Evolutionary conservation across 805 yeast species (phyloP), one percentile per base, ranked within the genome.

Genomic region (Scheffersomyces coipomensis): DNA sequence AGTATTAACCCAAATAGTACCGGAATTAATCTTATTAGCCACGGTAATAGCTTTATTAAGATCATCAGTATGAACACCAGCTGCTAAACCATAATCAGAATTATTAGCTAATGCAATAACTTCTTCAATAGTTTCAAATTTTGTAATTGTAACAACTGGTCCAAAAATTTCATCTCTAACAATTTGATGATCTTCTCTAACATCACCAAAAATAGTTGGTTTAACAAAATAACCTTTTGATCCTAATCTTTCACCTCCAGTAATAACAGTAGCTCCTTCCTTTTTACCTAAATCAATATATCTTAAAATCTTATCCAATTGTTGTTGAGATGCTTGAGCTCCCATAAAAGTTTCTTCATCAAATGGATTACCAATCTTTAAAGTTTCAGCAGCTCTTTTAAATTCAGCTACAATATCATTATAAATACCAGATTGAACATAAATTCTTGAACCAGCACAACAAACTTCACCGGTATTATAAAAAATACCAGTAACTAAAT

Each of bases 381-480:
- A 57, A 35, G 63, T 62, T 32, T 71, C 66, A 53, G 83, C 81
- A 44, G 79, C 83, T 17, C 55, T 56, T 60, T 79, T 79, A 59
- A 86, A 79, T 48, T 74, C 81, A 25, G 68, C 73, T 42, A 88
- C 61, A 47, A 88, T 78, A 62, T 83, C 74, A 48, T 90, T 96
- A 66, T 90, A 87, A 52, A 88, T 73, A 26, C 79, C 77, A 48
- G 85, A 95, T 67, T 90, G 96, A 44, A 90, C 84, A 61, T 88
- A 86, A 49, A 89, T 71, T 68, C 98, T 82, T 40, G 97, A 88
- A 49, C 96, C 95, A 26, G 97, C 97, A 58, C 89, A 85, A 71
- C 98, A 90, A 42, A 88, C 90, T 72, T 91, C 96, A 68, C 98
- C 98, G 58, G 90, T 83, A 76, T 90, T 90, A 78, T 78, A 88